Percentiles rank a stretch among this genome's conserved stretches.
Evolutionary conservation across 306 rosid genomes (phyloP).

Genomic region (Cajanus cajan): DNA sequence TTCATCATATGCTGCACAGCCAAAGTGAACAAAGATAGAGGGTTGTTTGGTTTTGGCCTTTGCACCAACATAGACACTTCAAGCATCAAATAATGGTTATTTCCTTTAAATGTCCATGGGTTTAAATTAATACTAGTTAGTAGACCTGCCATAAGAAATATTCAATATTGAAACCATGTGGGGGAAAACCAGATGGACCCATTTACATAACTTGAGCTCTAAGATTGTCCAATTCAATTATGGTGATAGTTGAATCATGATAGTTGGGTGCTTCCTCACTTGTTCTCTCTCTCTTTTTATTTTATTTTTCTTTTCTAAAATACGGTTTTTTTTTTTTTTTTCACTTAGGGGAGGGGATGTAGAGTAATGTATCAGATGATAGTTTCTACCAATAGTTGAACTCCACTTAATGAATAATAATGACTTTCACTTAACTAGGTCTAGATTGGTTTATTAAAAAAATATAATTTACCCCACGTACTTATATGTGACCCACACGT

Average conservation of each 20-base stretch:
- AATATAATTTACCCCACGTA: neutral
- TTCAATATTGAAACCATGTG: slow-evolving; percentile 33
- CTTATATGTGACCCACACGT: neutral
- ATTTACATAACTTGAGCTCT: slow-evolving; percentile 29
- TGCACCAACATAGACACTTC: slow-evolving; percentile 18
- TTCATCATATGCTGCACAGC: slow-evolving; percentile 38
- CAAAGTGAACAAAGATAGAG: slow-evolving; percentile 27
- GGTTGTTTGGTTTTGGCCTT: neutral
- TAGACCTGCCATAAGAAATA: slow-evolving; percentile 29
- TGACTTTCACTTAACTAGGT: slow-evolving; percentile 7
- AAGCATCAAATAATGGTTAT: neutral
- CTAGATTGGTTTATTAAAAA: neutral
- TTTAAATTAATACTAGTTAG: slow-evolving; percentile 25
- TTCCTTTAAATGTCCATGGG: slow-evolving; percentile 2
- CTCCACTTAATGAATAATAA: slow-evolving; percentile 21
- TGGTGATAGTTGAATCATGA: slow-evolving; percentile 29
- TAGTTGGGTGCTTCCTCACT: slow-evolving; percentile 32
- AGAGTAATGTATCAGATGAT: neutral
- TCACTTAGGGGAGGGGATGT: neutral
- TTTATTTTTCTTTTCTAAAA: neutral
- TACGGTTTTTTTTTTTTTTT: neutral
- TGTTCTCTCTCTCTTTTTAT: neutral
- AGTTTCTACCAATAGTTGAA: slow-evolving; percentile 15
- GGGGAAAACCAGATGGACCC: slow-evolving; percentile 34
- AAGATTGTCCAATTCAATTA: slow-evolving; percentile 41